Evolutionary conservation across 2,329 filamentous ascomycete species (phyloP).

Genomic region (Cercospora canescens): DNA sequence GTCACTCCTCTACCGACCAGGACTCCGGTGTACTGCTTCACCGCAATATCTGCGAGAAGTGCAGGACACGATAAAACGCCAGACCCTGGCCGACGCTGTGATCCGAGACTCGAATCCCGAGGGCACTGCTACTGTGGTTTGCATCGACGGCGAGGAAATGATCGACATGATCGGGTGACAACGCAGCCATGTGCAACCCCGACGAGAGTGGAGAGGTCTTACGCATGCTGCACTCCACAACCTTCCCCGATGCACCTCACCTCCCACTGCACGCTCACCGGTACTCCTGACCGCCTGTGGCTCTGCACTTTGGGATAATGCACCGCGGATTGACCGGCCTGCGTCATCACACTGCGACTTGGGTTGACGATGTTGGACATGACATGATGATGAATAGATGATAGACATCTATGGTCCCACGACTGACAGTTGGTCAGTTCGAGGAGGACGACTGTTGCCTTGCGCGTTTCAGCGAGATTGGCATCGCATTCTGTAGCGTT

Average conservation of each 20-base stretch:
- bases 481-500: conserved; percentile 4
- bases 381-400: conserved; percentile 3
- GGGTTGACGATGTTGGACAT: neutral
- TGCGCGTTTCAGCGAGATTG: neutral
- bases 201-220: neutral
- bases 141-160: conserved; percentile 24
- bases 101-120: neutral
- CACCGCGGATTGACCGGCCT: neutral
- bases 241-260: neutral
- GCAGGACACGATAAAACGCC: conserved; percentile 12
- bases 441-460: neutral
- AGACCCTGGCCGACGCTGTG: neutral
- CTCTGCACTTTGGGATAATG: neutral
- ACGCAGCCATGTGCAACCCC: conserved; percentile 1
- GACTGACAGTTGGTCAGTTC: conserved; percentile 1
- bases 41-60: conserved; percentile 18
- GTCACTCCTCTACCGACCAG: conserved; percentile 13
- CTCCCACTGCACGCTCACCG: neutral
- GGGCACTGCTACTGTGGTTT: neutral
- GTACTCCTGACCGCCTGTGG: neutral
- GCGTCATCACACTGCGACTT: neutral
- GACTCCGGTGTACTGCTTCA: conserved; percentile 24
- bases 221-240: neutral
- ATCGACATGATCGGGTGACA: conserved; percentile 30
- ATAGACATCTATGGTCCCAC: conserved; percentile 1